Base-by-base conservation (phyloP, 169 alveolate species). In the Cystoisospora suis region DNA sequence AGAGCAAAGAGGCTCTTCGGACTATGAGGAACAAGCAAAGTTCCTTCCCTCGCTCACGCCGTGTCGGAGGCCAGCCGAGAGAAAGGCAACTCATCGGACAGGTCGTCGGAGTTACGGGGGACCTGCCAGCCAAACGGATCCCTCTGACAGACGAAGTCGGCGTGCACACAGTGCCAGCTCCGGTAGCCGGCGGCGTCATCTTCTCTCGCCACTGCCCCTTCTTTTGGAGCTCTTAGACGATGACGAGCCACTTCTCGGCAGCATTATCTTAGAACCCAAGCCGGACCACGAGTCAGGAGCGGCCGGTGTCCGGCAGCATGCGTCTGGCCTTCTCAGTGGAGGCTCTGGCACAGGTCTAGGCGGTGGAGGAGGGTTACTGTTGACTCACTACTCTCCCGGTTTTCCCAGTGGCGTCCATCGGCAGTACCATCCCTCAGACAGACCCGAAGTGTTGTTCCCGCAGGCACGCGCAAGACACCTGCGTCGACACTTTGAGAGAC, bases 391-490 rank as follows among this genome's bases (percentile, higher is more conserved):
- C 40, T 3, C n/a, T 58, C 72, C 72, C 23, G 72, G 72, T 3
- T 29, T 3, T 3, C 72, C 72, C 29, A 1, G 29, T 7, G 3
- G 72, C 3, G 12, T 9, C 12, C 29, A 29, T 2, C 23, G 72
- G 23, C 15, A 27, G 72, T 69, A 69, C 44, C 80, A 69, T 27
- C 80, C 80, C 44, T 46, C 38, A 1, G 80, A 69, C 44, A 5
- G 47, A 29, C 80, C 80, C 46, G 80, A 69, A 46, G 38, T 46
- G 44, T 46, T 69, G 7, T 69, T 69, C 38, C 80, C 80, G 4
- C 80, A 69, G 80, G 80, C 80, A 9, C 80, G 80, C 15, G 80
- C 80, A 29, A 42, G 80, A 23, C 80, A 69, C 15, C 29, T 69
- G 80, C 7, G 80, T 3, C 80, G 80, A n/a, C 80, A 29, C 49